Base-by-base conservation (phyloP, 441 rosid species). In the Iberis amara region DNA sequence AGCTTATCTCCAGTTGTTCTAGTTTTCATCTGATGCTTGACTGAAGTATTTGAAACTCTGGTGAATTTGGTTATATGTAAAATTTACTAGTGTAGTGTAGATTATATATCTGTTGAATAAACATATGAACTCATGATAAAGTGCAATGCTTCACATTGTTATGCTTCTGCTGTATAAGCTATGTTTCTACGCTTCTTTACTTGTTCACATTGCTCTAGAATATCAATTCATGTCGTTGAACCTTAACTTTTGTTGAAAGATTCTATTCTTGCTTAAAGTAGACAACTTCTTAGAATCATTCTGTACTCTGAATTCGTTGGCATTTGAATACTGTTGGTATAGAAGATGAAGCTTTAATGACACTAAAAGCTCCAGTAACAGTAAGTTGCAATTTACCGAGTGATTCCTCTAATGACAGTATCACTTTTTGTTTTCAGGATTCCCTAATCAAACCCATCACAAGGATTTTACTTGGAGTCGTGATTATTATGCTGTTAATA, bases 361-460 rank as follows among this genome's bases (percentile, higher is more conserved):
- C n/a, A n/a, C n/a, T n/a, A n/a, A n/a, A n/a, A n/a, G n/a, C n/a
- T n/a, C n/a, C n/a, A n/a, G n/a, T n/a, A n/a, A n/a, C n/a, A n/a
- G n/a, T n/a, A n/a, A n/a, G n/a, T n/a, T n/a, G n/a, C n/a, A n/a
- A n/a, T n/a, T n/a, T n/a, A n/a, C n/a, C n/a, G n/a, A n/a, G n/a
- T n/a, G n/a, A 15, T 36, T 41, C 10, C 21, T 51, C 14, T 65
- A 14, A 8, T 52, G 39, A 37, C 11, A 23, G 6, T 49, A 15
- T 8, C 52, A 9, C 52, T 37, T 37, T 21, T 53, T 50, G 30
- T 52, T 73, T 69, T 73, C 83, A 91, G 98, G 96, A 91, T 58
- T 79, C 94, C 4, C n/a, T 85, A 69, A 26, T 91, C 54, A 74
- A 76, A 57, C 98, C 96, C 10, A 54, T 82, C 50, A 91, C 98